phyloP scores from a whole-genome alignment of 345 rosid species.

The Psidium guajava region DNA sequence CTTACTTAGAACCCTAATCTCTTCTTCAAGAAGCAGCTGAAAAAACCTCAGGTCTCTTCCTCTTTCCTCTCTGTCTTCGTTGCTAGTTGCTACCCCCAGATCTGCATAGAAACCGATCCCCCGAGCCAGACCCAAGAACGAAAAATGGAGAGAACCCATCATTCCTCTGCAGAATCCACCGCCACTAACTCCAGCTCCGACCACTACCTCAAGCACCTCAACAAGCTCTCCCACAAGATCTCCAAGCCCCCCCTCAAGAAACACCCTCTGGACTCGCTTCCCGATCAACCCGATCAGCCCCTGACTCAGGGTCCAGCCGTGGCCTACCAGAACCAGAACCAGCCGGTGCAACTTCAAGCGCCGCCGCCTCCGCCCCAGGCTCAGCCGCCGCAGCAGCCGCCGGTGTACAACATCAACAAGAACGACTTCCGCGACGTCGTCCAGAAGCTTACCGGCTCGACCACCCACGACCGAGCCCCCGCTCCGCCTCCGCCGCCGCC shows the following conservation, averaged over 20 bases:
- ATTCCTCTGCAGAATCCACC: not conserved
- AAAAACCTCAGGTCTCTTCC: not conserved
- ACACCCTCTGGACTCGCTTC: conserved; percentile 21
- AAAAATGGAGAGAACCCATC: not conserved
- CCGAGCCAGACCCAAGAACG: not conserved
- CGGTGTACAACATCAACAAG: conserved; percentile 91
- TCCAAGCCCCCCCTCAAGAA: conserved; percentile 44
- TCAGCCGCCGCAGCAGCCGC: conserved; percentile 26
- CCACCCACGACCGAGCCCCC: conserved; percentile 75
- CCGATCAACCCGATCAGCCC: not conserved
- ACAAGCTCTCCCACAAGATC: conserved; percentile 79
- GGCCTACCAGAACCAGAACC: conserved; percentile 6
- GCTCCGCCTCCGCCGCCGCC: not conserved
- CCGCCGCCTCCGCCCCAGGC: conserved; percentile 15
- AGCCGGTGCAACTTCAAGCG: not conserved
- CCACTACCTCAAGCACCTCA: conserved; percentile 53
- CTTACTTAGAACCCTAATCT: not conserved
- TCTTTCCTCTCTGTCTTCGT: not conserved
- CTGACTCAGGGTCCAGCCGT: not conserved
- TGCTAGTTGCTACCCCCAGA: not conserved
- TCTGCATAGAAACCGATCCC: not conserved
- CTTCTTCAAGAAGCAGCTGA: not conserved
- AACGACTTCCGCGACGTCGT: conserved; percentile 87
- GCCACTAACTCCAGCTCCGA: conserved; percentile 13
- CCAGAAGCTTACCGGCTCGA: conserved; percentile 90